These are phyloP conservation scores for Globisporangium echinulatum DNA, from an alignment of 352 stramenopile species.

Conservation along the genomic window DNA sequence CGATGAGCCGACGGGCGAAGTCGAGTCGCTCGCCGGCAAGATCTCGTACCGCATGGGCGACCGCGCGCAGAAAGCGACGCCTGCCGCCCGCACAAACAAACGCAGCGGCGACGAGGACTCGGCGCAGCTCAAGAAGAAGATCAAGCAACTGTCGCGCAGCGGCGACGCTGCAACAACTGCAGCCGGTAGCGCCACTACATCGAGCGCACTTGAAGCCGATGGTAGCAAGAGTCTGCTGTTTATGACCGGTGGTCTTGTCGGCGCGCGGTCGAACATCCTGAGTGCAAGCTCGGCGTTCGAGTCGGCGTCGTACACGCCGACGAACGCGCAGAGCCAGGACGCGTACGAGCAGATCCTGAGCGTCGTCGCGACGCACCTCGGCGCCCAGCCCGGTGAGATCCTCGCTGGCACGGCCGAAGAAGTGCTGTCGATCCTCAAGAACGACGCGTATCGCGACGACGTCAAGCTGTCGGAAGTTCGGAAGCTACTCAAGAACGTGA, in stretches of 20 bases:
- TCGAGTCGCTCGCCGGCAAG: conserved; percentile 76
- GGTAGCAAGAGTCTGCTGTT: conserved; percentile 37
- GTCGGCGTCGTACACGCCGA: conserved; percentile 81
- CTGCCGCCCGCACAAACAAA: conserved; percentile 33
- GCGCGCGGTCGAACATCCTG: conserved; percentile 51
- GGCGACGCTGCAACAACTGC: conserved; percentile 2
- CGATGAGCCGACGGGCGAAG: conserved; percentile 83
- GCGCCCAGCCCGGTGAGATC: conserved; percentile 88
- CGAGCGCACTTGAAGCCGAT: conserved; percentile 8
- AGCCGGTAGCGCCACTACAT: not conserved
- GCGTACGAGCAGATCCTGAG: conserved; percentile 89
- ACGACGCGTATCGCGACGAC: conserved; percentile 81
- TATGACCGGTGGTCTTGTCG: conserved; percentile 36
- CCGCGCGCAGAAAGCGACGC: conserved; percentile 58
- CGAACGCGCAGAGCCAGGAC: conserved; percentile 77
- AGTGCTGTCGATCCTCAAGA: conserved; percentile 91
- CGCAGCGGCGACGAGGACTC: conserved; percentile 29
- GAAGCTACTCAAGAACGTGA: conserved; percentile 83
- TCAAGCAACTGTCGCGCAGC: conserved; percentile 38
- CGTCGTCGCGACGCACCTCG: conserved; percentile 67
- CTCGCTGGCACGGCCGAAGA: conserved; percentile 89
- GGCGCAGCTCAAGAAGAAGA: conserved; percentile 62
- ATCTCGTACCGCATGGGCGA: conserved; percentile 84
- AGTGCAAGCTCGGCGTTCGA: conserved; percentile 70
- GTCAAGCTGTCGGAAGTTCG: conserved; percentile 77